Evolutionary conservation across 305 asterid species (phyloP).

Genomic region (Fraxinus nigra): DNA sequence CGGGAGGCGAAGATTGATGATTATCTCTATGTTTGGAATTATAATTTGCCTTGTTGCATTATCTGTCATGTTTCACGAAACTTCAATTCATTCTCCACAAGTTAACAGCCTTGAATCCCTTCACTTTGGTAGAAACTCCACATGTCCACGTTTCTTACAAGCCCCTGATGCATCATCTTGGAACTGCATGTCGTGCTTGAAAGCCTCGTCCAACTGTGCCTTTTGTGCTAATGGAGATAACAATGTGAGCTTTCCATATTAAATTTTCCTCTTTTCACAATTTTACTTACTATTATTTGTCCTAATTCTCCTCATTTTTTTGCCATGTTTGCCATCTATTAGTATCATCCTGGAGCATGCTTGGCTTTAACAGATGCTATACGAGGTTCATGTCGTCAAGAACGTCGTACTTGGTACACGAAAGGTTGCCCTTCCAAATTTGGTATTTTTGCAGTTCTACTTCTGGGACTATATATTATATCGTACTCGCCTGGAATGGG

Average conservation of each 20-base stretch:
- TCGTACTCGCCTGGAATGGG: slow-evolving; percentile 81
- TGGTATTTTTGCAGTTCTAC: slow-evolving; percentile 53
- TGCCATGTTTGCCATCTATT: not conserved
- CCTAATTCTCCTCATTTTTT: not conserved
- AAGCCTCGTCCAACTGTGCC: slow-evolving; percentile 44
- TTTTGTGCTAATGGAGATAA: slow-evolving; percentile 54
- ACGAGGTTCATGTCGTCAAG: slow-evolving; percentile 34
- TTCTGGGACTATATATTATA: slow-evolving; percentile 67
- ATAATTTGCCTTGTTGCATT: slow-evolving; percentile 51
- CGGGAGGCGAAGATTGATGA: slow-evolving; percentile 73
- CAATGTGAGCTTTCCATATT: slow-evolving; percentile 40
- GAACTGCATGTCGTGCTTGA: slow-evolving; percentile 59
- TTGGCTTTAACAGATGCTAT: slow-evolving; percentile 27
- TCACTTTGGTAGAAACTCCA: slow-evolving; percentile 53
- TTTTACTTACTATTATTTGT: not conserved
- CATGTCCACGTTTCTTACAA: slow-evolving; percentile 39
- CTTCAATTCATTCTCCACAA: slow-evolving; percentile 51
- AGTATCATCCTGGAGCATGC: slow-evolving; percentile 72
- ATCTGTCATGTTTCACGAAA: slow-evolving; percentile 46
- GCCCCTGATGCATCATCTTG: slow-evolving; percentile 40
- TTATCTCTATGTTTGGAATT: slow-evolving; percentile 66
- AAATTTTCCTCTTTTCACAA: not conserved
- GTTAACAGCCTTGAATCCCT: slow-evolving; percentile 40
- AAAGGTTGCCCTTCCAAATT: slow-evolving; percentile 73
- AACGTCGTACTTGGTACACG: slow-evolving; percentile 62